A percentile compares a stretch with the other conserved stretches of the same genome.
Conservation (phyloP, 2,329 filamentous ascomycete species). For the Daldinia sp. region DNA sequence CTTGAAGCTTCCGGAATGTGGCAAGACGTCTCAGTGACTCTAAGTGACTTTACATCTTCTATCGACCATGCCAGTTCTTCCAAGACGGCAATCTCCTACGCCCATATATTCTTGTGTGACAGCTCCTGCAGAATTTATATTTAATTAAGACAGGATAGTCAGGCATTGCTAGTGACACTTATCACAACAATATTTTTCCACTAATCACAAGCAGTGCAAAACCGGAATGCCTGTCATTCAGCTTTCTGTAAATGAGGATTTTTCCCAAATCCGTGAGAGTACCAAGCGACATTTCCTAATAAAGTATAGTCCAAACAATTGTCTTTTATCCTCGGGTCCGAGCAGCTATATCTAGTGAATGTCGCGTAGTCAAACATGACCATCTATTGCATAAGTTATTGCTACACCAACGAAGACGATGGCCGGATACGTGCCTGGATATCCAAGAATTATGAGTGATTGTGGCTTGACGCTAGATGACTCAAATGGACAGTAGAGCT, state of each 20-base stretch:
- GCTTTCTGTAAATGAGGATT: background rate
- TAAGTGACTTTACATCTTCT: background rate
- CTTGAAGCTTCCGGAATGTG: background rate
- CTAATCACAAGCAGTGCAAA: background rate
- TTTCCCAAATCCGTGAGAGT: background rate
- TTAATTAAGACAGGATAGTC: background rate
- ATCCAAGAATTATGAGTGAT: background rate
- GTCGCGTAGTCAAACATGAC: background rate
- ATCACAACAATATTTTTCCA: background rate
- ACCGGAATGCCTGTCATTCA: too few relatives aligned
- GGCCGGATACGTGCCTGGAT: background rate
- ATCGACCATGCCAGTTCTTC: background rate
- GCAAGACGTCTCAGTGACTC: background rate
- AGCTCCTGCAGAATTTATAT: background rate
- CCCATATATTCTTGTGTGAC: background rate
- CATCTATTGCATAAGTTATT: background rate
- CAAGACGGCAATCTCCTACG: background rate
- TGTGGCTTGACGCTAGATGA: slow-evolving; percentile 22
- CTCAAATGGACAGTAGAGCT: background rate
- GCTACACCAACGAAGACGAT: background rate
- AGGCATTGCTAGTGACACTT: too few relatives aligned
- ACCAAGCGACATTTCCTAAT: background rate
- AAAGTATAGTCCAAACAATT: background rate
- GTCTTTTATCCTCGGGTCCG: slow-evolving; percentile 16
- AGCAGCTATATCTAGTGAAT: slow-evolving; percentile 15